Evolutionary conservation across 2,329 filamentous ascomycete genomes (phyloP).

Genomic region (Diaporthe eres): DNA sequence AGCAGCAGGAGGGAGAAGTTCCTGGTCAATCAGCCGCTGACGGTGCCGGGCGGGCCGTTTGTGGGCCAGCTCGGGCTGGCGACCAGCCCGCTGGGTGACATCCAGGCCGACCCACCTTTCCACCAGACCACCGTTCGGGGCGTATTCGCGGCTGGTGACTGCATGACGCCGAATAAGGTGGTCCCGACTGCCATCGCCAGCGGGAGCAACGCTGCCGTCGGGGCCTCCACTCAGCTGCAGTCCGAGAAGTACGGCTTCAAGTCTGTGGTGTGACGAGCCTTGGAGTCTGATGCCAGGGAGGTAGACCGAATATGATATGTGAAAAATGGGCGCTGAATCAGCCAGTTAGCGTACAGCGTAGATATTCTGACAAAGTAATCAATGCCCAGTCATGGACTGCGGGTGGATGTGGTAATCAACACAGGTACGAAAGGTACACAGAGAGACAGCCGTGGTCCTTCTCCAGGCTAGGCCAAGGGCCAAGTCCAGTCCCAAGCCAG

Average conservation of each 20-base stretch:
- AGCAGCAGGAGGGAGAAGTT: slow-evolving; percentile 28
- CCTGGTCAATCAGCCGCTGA: slow-evolving; percentile 34
- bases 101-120: slow-evolving; percentile 26
- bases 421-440: neutral
- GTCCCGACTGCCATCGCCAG: slow-evolving; percentile 29
- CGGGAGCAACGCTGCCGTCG: slow-evolving; percentile 30
- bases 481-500: neutral
- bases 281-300: neutral
- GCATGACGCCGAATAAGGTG: slow-evolving; percentile 35
- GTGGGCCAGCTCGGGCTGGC: slow-evolving; percentile 34
- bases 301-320: neutral
- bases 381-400: neutral
- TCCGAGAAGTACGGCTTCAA: slow-evolving; percentile 26
- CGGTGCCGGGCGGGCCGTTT: slow-evolving; percentile 27
- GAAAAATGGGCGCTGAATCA: neutral
- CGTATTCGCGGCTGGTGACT: slow-evolving; percentile 37
- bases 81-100: slow-evolving; percentile 22
- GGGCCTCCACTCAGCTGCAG: slow-evolving; percentile 33
- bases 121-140: slow-evolving; percentile 35
- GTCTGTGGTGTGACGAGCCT: slow-evolving; percentile 1
- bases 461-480: neutral
- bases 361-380: too few relatives aligned
- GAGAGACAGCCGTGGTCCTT: too few relatives aligned
- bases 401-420: neutral
- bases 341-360: neutral